Conservation (phyloP, 75 land plant genomes). For the Chamaecyparis obtusa region DNA sequence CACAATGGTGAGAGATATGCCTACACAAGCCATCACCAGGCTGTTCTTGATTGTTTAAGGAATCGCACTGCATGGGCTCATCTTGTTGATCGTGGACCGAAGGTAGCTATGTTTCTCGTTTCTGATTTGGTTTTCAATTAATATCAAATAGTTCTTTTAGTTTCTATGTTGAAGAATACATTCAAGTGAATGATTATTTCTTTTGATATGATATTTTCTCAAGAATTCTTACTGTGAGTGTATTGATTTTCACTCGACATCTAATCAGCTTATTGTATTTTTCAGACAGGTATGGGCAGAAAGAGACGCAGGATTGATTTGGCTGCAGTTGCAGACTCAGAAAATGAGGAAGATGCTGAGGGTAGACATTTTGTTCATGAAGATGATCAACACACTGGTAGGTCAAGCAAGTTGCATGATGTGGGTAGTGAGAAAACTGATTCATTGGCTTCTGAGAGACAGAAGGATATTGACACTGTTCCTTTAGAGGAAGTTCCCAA, state of each 20-base stretch:
- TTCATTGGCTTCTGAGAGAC: conserved; percentile 5
- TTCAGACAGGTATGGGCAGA: conserved; percentile 54
- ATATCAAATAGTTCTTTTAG: background rate
- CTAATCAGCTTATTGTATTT: background rate
- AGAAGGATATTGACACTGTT: conserved; percentile 34
- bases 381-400: conserved; percentile 15
- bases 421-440: conserved; percentile 6
- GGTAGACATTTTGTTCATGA: conserved; percentile 15
- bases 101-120: conserved; percentile 36
- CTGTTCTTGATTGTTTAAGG: conserved; percentile 77
- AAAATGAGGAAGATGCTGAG: conserved; percentile 39
- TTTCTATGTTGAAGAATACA: background rate
- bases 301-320: conserved; percentile 53
- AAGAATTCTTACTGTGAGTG: background rate
- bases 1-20: conserved; percentile 87
- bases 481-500: conserved; percentile 71
- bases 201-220: background rate
- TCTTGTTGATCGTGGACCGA: conserved; percentile 73
- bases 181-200: background rate
- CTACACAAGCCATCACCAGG: conserved; percentile 73
- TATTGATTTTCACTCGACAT: background rate
- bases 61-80: conserved; percentile 75
- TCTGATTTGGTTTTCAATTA: background rate
- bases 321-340: conserved; percentile 36
- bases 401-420: conserved; percentile 6